Conservation (phyloP, 2,329 filamentous ascomycete genomes). For the Phialophora expanda region DNA sequence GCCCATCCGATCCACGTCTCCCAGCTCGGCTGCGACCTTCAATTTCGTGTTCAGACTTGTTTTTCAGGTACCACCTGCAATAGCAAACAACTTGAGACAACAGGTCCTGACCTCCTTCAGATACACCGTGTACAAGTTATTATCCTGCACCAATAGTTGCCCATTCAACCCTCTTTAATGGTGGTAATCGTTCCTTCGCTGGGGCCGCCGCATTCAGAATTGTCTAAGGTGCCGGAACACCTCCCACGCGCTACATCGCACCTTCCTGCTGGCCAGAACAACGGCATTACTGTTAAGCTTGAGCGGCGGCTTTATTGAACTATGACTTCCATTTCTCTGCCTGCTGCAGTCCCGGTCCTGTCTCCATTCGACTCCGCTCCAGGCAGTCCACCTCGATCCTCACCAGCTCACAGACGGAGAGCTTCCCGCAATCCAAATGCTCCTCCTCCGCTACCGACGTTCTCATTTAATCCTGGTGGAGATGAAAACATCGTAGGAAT, state of each 20-base stretch:
- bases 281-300: conserved; percentile 7
- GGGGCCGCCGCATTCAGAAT: conserved; percentile 23
- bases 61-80: conserved; percentile 19
- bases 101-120: conserved; percentile 10
- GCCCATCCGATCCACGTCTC: conserved; percentile 15
- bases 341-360: conserved; percentile 26
- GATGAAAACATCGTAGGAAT: conserved; percentile 22
- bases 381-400: conserved; percentile 29
- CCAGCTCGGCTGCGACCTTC: conserved; percentile 14
- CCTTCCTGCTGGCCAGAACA: conserved; percentile 36
- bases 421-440: conserved; percentile 37
- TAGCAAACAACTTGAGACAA: conserved; percentile 10
- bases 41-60: conserved; percentile 16
- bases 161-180: conserved; percentile 28
- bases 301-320: conserved; percentile 61
- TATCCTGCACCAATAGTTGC: conserved; percentile 23
- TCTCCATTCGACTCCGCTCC: conserved; percentile 28
- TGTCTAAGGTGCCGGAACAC: conserved; percentile 34
- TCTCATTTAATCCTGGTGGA: conserved; percentile 37
- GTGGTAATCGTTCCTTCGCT: conserved; percentile 30
- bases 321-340: conserved; percentile 34
- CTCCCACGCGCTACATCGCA: conserved; percentile 23
- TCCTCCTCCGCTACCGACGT: conserved; percentile 33
- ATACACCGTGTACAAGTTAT: conserved; percentile 25
- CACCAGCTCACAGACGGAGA: conserved; percentile 29